These are phyloP conservation scores for Cercospora sp. DNA, from an alignment of 2,329 filamentous ascomycete genomes.

Conservation along the genomic window DNA sequence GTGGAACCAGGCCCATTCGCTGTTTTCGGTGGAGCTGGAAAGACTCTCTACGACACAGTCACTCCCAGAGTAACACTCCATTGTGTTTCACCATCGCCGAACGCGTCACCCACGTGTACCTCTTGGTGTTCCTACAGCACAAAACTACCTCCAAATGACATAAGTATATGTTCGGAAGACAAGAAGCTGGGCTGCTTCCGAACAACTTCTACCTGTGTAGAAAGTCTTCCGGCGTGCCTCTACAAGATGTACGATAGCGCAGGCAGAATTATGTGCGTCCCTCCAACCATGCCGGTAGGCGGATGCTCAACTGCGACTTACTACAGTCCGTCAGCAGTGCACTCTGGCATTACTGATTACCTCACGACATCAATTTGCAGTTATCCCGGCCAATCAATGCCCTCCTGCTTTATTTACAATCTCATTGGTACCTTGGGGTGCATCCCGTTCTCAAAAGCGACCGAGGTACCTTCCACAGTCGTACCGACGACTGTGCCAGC, in stretches of 20 bases:
- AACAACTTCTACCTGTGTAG: background rate
- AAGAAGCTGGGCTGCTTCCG: background rate
- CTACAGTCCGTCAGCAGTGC: background rate
- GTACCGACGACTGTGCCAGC: background rate
- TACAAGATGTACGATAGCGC: background rate
- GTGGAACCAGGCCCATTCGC: background rate
- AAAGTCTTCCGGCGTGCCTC: background rate
- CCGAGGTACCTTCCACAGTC: background rate
- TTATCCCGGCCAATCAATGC: background rate
- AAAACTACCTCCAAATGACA: background rate
- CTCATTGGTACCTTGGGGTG: background rate
- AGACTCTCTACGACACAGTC: background rate
- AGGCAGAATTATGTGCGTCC: background rate
- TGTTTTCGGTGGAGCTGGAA: background rate
- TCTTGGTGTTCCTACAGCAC: conserved; percentile 5
- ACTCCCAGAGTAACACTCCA: background rate
- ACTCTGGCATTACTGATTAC: background rate
- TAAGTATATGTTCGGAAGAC: background rate
- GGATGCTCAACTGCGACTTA: conserved; percentile 9
- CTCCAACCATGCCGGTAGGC: background rate
- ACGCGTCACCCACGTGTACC: background rate
- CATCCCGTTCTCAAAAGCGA: background rate
- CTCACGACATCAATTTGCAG: conserved; percentile 2
- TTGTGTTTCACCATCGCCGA: background rate
- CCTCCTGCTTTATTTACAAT: background rate